Evolutionary conservation across 2,329 filamentous ascomycete genomes (phyloP), one percentile per base, ranked within the genome.

Genomic region (Talaromyces sp.): DNA sequence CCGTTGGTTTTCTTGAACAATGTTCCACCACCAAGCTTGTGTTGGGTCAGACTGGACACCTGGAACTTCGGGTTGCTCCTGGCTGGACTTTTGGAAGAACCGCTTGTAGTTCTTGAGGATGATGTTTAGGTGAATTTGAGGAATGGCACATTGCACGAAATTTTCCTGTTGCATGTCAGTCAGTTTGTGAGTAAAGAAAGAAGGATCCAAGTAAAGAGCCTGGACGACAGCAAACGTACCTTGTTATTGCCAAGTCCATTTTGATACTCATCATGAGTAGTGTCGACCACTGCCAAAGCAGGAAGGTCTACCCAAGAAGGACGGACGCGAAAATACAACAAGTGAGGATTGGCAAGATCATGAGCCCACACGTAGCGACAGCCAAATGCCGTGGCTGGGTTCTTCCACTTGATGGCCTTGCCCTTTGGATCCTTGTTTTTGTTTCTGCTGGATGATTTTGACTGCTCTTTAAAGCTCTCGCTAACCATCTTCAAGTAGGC

Each of bases 351-450:
- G 19, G 56, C n/a, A 31, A 19, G 29, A 29, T 61, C 59, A 29
- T 55, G 46, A 19, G 51, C 49, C 59, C 59, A 61, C 6, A 55
- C 56, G 14, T 58, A 29, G 29, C 55, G 49, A 49, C 56, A 58
- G n/a, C 41, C 59, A 58, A 58, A 55, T 10, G 24, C 55, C 19
- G 38, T 27, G 24, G 54, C 14, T 4, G 51, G 21, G 21, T 61
- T 35, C n/a, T 52, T 58, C 55, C 52, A 60, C 29, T 59, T 55
- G 26, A 50, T n/a, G n/a, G 52, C 52, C n/a, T 41, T 54, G 13
- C 29, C 17, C 35, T 43, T 56, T 26, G 41, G 17, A 9, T 27
- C 41, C 24, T 57, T 57, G 55, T 24, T 24, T 13, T 35, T 38
- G 29, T 24, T 11, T 14, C 19, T 31, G 14, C 14, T 41, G 8